Percentiles rank a stretch among this genome's conserved stretches.
phyloP scores from a whole-genome alignment of 2,329 filamentous ascomycete species.

The Trichoderma atrobrunneum region DNA sequence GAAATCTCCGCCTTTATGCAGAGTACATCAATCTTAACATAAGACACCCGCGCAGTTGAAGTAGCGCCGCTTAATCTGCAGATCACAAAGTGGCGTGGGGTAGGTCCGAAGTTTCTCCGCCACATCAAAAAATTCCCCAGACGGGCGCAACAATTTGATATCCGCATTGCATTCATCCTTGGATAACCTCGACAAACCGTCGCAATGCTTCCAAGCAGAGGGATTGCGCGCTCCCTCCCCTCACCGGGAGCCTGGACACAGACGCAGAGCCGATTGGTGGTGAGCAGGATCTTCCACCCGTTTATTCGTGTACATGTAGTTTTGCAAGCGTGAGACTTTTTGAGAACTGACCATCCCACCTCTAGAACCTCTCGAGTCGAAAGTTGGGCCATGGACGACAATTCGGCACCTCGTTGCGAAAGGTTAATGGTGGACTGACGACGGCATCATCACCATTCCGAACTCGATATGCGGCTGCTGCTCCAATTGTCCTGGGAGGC shows the following conservation, averaged over 20 bases:
- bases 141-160: slow-evolving; percentile 22
- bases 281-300: not conserved
- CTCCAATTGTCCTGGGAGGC: slow-evolving; percentile 33
- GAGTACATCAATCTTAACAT: not conserved
- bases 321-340: not conserved
- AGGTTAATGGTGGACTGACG: slow-evolving; percentile 23
- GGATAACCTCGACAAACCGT: slow-evolving; percentile 22
- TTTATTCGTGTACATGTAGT: slow-evolving; percentile 5
- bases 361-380: slow-evolving; percentile 29
- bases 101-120: slow-evolving; percentile 38
- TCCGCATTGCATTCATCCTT: not conserved
- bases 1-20: not conserved
- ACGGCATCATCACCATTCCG: slow-evolving; percentile 27
- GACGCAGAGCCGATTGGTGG: slow-evolving; percentile 31
- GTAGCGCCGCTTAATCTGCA: not conserved
- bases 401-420: slow-evolving; percentile 35
- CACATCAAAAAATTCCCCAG: slow-evolving; percentile 30
- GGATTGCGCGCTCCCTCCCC: slow-evolving; percentile 40
- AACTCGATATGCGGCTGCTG: slow-evolving; percentile 23
- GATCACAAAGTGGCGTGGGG: slow-evolving; percentile 9
- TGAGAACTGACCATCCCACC: slow-evolving; percentile 1
- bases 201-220: slow-evolving; percentile 47
- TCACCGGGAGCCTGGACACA: slow-evolving; percentile 33
- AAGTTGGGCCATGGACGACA: slow-evolving; percentile 35
- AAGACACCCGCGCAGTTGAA: not conserved